Base-by-base conservation (phyloP, 805 yeast genomes). In the Metschnikowia sp. region DNA sequence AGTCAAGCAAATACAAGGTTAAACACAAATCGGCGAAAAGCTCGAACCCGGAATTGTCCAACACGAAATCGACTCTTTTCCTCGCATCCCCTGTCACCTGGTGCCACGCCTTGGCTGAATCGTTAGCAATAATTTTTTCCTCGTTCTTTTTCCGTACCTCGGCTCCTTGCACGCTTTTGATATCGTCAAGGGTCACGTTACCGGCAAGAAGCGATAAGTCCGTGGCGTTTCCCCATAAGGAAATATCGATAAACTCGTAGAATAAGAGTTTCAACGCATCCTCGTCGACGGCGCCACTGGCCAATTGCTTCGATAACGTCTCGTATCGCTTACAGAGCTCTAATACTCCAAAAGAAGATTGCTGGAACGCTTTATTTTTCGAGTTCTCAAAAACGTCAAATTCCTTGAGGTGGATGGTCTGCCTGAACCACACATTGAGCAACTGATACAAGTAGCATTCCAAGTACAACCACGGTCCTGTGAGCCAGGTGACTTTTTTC, bases 211-310 rank as follows among this genome's bases (percentile, higher is more conserved):
- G 71, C 0, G 97, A 89, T 60, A 94, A 76, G 66, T 94, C 99
- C 4, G 97, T 88, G 15, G 98, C 97, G 66, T 94, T 94, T 28
- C 99, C 99, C 99, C 99, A 94, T 45, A 94, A 69, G 0, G 97
- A 88, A 46, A 92, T 80, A 62, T 90, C 96, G 37, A 87, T 68
- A 52, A 91, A 86, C 63, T 94, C 99, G 51, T 75, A 79, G 72
- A 90, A 91, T 39, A 89, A 69, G 10, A 84, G 57, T 50, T 74
- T 64, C 52, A 83, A 64, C 0, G 76, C 64, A 4, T 78, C 82
- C 1, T 51, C 50, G 48, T 74, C 78, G 3, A 61, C 56, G 10
- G 47, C 31, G 10, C 28, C 44, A 31, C 15, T 11, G 13, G 36
- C 38, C 55, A 62, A 54, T 42, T 62, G 58, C 41, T 42, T 35